Base-by-base conservation (phyloP, 805 yeast genomes). In the Nakazawaea pomicola region DNA sequence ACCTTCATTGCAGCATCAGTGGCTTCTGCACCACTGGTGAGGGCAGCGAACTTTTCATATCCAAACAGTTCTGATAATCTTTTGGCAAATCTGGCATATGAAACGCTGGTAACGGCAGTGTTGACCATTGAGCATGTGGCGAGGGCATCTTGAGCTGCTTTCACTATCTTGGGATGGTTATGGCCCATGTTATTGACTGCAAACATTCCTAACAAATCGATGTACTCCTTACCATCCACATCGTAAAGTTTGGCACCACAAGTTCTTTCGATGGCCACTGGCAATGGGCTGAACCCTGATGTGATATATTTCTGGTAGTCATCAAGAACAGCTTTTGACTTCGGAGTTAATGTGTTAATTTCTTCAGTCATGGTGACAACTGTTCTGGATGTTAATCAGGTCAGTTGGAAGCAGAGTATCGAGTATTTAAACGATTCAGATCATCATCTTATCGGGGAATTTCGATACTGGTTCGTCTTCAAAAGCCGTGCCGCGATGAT, bases 161-260 rank as follows among this genome's bases (percentile, higher is more conserved):
- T 48, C 10, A 53, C 54, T 24, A 56, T 56, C 36, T 53, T 54
- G 4, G 60, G 58, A 39, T 56, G 58, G 4, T 49, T 36, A 33
- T 56, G 60, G 4, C 60, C 60, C 60, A 55, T 54, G 39, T 56
- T 56, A n/a, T 46, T 52, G 15, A 53, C 60, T 9, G 58, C 58
- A 45, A 52, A 56, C 44, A 55, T 50, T 2, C 56, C 55, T 20
- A 54, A 41, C 17, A 56, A 54, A 40, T 56, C 60, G 20, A 56
- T 49, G 40, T 56, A 56, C 29, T 49, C 49, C 31, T 54, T 56
- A 3, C 58, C 59, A 36, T 56, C 58, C 9, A 47, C 40, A 39
- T 56, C 60, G 52, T 54, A 52, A 9, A 56, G 18, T 10, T 49
- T 53, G 4, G 54, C 47, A 39, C 49, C 51, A 20, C 46, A 43